Percentiles rank a stretch among this genome's conserved stretches.
Evolutionary conservation across 129 eudicot genomes (phyloP).

Genomic region (Flaveria trinervia): DNA sequence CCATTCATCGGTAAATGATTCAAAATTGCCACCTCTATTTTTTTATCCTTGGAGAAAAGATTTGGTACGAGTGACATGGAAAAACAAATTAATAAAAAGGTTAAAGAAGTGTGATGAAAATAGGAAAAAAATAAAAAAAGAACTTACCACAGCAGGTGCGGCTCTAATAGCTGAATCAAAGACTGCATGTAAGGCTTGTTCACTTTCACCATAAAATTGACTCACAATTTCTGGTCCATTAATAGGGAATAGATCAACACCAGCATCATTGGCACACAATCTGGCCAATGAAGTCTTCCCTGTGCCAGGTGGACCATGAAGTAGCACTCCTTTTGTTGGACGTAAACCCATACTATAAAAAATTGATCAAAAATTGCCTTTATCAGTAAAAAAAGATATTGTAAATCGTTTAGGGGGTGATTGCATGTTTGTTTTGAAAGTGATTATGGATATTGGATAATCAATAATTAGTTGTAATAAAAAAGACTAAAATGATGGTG

Average conservation of each 20-base stretch:
- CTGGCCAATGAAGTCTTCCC: conserved; percentile 92
- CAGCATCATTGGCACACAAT: conserved; percentile 74
- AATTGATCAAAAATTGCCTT: not conserved
- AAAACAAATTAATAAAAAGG: not conserved
- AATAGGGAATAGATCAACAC: conserved; percentile 72
- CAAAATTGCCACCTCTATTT: not conserved
- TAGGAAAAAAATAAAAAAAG: not conserved
- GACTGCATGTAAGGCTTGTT: conserved; percentile 71
- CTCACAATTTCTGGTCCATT: conserved; percentile 91
- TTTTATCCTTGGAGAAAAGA: not conserved
- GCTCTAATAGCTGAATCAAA: conserved; percentile 75
- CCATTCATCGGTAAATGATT: not conserved
- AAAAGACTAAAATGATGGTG: not conserved
- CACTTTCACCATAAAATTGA: conserved; percentile 88
- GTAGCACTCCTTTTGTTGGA: conserved; percentile 94
- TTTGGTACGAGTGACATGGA: not conserved
- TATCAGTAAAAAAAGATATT: not conserved
- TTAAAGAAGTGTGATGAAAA: conserved; percentile 5
- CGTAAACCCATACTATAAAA: conserved; percentile 80
- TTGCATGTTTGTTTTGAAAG: not conserved
- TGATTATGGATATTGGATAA: conserved; percentile 4
- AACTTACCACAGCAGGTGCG: conserved; percentile 89
- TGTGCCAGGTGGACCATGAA: conserved; percentile 96
- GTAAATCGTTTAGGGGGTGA: not conserved
- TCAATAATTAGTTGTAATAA: not conserved